phyloP scores from a whole-genome alignment of 257 asterid species.

The Salvia rosmarinus region DNA sequence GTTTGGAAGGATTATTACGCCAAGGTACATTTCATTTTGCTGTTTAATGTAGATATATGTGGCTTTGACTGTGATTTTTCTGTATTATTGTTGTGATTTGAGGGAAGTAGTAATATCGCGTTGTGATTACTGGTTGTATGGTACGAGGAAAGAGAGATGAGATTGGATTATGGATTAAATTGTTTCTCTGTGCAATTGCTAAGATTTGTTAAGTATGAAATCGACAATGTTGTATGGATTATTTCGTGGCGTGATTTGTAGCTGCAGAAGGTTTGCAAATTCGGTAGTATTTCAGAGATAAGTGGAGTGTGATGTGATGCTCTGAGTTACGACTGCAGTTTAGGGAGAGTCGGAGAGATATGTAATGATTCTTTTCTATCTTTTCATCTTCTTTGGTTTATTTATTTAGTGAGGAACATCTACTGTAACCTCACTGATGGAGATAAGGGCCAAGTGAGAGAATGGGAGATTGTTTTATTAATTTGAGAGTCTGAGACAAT shows the following conservation, averaged over 20 bases:
- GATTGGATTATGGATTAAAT: slow-evolving; percentile 21
- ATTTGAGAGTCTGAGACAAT: neutral
- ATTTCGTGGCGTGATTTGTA: slow-evolving; percentile 2
- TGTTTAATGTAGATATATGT: neutral
- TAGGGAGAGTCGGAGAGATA: too few relatives aligned
- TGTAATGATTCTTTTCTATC: slow-evolving; percentile 2
- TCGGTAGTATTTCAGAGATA: neutral
- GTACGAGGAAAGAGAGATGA: neutral
- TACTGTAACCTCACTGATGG: neutral
- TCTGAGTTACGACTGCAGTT: neutral
- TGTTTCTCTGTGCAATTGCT: slow-evolving; percentile 17
- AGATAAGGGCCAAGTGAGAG: neutral
- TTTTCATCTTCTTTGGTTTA: neutral
- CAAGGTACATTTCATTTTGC: slow-evolving; percentile 38
- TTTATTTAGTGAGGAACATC: neutral
- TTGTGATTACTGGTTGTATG: neutral
- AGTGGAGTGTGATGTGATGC: slow-evolving; percentile 7
- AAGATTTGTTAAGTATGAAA: neutral
- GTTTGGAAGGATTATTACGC: slow-evolving; percentile 64
- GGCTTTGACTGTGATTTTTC: slow-evolving; percentile 5
- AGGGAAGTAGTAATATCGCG: neutral
- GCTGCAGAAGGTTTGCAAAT: neutral
- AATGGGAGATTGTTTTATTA: neutral
- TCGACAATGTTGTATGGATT: slow-evolving; percentile 13
- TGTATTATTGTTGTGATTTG: neutral